phyloP scores from a whole-genome alignment of 2,329 filamentous ascomycete genomes.

The Fusarium newnesense region DNA sequence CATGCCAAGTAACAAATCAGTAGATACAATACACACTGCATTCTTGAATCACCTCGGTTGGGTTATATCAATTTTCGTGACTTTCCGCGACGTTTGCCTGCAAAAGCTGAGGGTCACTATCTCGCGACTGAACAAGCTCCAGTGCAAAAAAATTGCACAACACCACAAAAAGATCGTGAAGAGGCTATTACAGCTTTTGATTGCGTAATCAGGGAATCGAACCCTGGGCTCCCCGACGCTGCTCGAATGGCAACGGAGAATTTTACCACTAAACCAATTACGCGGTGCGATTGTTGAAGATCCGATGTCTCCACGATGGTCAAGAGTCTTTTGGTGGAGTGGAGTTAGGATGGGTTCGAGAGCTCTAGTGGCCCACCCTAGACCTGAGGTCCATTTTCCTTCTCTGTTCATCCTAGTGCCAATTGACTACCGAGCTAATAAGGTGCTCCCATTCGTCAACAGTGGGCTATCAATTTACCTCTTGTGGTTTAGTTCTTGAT shows the following conservation, averaged over 20 bases:
- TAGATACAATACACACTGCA: accelerated
- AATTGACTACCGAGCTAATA: background rate
- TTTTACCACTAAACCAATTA: constrained; percentile 30
- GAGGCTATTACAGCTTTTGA: background rate
- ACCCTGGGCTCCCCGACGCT: constrained; percentile 16
- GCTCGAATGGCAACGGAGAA: constrained; percentile 17
- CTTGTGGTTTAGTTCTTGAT: background rate
- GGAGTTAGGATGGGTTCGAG: background rate
- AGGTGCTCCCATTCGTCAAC: background rate
- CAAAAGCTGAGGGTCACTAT: background rate
- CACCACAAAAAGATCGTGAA: background rate
- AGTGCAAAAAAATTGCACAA: accelerated
- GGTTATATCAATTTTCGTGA: accelerated
- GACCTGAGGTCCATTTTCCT: background rate
- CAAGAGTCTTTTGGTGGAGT: accelerated
- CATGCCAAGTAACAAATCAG: background rate
- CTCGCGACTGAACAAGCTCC: accelerated
- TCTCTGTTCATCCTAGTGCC: background rate
- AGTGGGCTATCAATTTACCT: background rate
- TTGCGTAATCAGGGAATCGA: constrained; percentile 24
- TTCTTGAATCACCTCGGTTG: accelerated
- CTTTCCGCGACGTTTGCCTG: background rate
- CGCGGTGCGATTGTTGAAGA: background rate
- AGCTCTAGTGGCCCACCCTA: background rate
- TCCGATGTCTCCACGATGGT: accelerated